Evolutionary conservation across 1,284 basidiomycete species (phyloP).

Genomic region (Tetrapyrgos nigripes): DNA sequence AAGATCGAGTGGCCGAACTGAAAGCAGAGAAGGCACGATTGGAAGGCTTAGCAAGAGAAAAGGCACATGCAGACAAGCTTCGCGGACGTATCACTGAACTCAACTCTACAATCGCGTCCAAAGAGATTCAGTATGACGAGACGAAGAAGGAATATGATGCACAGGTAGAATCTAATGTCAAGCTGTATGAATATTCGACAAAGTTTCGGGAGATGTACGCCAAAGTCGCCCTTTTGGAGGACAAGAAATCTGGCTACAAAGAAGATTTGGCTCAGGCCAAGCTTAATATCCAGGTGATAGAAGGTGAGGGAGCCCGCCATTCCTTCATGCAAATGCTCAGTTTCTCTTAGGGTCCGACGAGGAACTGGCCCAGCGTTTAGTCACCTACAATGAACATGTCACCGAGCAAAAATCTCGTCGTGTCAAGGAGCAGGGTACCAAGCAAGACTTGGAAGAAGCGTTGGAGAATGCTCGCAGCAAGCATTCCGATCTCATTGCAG

Average conservation of each 20-base stretch:
- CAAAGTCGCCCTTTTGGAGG: constrained; percentile 72
- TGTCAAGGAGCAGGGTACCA: constrained; percentile 51
- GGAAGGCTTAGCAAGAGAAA: constrained; percentile 83
- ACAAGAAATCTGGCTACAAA: constrained; percentile 62
- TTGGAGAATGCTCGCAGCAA: constrained; percentile 55
- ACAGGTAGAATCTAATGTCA: constrained; percentile 78
- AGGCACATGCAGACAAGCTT: constrained; percentile 87
- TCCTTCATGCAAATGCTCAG: neutral
- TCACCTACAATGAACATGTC: constrained; percentile 78
- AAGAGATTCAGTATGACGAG: constrained; percentile 79
- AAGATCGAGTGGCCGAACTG: constrained; percentile 89
- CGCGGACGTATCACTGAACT: constrained; percentile 72
- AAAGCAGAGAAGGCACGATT: constrained; percentile 94
- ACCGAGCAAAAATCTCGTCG: constrained; percentile 58
- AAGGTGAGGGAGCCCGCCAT: constrained; percentile 51
- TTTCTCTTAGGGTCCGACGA: constrained; percentile 71
- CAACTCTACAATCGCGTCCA: constrained; percentile 67
- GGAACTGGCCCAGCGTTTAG: constrained; percentile 72
- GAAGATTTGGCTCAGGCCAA: constrained; percentile 69
- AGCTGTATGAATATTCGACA: constrained; percentile 84
- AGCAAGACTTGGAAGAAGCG: constrained; percentile 71
- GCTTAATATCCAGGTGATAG: constrained; percentile 74
- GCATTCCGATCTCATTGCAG: constrained; percentile 62
- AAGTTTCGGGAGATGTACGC: constrained; percentile 88
- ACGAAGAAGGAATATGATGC: constrained; percentile 71